Evolutionary conservation across 371 early-diverging fungal genomes (phyloP).

Genomic region (Gilbertella persicaria): DNA sequence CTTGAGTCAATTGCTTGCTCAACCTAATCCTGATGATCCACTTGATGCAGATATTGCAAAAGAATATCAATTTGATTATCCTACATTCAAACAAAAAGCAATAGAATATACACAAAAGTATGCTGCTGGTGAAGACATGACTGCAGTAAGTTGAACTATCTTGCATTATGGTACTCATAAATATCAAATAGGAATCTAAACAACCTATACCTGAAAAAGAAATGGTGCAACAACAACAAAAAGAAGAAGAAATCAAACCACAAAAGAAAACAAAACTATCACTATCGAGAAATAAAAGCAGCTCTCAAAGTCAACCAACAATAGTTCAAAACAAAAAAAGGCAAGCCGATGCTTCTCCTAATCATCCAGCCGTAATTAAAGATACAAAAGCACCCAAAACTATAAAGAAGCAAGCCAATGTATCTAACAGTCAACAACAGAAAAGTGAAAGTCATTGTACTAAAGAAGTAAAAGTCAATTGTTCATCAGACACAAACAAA

Average conservation of each 20-base stretch:
- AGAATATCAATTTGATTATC: constrained; percentile 42
- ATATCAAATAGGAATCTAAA: too few species aligned
- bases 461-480: too few species aligned
- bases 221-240: neutral
- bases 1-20: constrained; percentile 41
- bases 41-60: constrained; percentile 53
- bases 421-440: too few species aligned
- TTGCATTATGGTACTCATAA: too few species aligned
- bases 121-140: constrained; percentile 15
- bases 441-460: too few species aligned
- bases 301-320: neutral
- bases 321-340: neutral
- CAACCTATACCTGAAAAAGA: too few species aligned
- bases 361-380: too few species aligned
- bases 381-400: too few species aligned
- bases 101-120: constrained; percentile 36
- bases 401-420: neutral
- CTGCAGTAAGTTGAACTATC: too few species aligned
- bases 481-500: too few species aligned
- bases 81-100: constrained; percentile 41
- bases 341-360: too few species aligned
- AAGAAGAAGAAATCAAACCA: neutral
- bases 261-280: constrained; percentile 1
- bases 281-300: constrained; percentile 16
- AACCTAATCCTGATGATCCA: constrained; percentile 65